phyloP scores from a whole-genome alignment of 345 rosid species.

The Carallia pectinifolia region DNA sequence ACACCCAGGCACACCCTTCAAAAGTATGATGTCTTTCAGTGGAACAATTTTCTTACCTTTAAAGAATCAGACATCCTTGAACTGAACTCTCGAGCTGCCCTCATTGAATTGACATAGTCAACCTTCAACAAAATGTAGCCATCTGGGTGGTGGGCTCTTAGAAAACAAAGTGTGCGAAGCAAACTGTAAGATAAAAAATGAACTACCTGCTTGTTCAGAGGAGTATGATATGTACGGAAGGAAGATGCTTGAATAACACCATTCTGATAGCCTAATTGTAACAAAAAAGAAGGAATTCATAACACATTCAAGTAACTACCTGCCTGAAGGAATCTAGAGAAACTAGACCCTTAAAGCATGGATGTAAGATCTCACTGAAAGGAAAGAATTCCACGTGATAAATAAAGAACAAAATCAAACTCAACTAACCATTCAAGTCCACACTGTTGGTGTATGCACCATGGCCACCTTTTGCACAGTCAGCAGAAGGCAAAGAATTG shows the following conservation, averaged over 20 bases:
- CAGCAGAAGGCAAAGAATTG: conserved; percentile 85
- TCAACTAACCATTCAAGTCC: conserved; percentile 65
- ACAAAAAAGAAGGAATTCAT: not conserved
- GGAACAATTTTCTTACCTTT: conserved; percentile 46
- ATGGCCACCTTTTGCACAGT: conserved; percentile 98
- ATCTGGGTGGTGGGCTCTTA: conserved; percentile 4
- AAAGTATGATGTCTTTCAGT: not conserved
- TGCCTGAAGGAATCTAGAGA: not conserved
- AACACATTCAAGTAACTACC: not conserved
- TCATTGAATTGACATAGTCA: conserved; percentile 88
- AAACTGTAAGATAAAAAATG: conserved; percentile 12
- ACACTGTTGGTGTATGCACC: conserved; percentile 95
- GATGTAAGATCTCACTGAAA: not conserved
- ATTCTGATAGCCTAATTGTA: conserved; percentile 58
- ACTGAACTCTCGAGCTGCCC: conserved; percentile 87
- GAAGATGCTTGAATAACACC: conserved; percentile 90
- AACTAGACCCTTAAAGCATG: conserved; percentile 10
- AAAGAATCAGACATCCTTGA: conserved; percentile 72
- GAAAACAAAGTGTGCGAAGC: conserved; percentile 5
- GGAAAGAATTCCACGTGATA: not conserved
- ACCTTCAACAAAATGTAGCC: conserved; percentile 35
- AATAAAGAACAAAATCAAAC: conserved; percentile 12
- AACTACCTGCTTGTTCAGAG: conserved; percentile 88
- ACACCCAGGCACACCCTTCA: not conserved
- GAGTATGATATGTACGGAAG: conserved; percentile 97